Conservation (phyloP, 208 protist genomes). For the Wallacemonas rigidus region DNA sequence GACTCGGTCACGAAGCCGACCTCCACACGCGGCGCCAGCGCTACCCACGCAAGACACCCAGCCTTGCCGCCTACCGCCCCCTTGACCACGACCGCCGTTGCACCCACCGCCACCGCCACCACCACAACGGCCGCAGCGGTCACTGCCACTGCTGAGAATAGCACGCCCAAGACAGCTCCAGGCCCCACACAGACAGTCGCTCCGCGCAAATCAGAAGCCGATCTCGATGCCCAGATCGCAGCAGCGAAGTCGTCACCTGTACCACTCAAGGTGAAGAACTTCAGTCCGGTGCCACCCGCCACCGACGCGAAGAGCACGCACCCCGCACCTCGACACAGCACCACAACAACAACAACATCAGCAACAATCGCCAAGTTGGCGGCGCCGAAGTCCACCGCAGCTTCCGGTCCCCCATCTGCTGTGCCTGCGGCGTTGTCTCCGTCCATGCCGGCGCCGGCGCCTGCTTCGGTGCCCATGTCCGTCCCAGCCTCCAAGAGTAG, state of each 20-base stretch:
- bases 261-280: neutral
- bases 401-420: neutral
- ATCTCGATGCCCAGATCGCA: neutral
- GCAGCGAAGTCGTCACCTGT: neutral
- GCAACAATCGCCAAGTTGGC: neutral
- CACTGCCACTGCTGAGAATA: too few relatives aligned
- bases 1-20: too few relatives aligned
- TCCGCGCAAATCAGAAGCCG: neutral
- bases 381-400: too few relatives aligned
- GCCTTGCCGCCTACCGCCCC: too few relatives aligned
- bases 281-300: neutral
- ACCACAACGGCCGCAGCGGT: too few relatives aligned
- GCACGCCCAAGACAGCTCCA: too few relatives aligned
- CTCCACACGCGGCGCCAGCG: too few relatives aligned
- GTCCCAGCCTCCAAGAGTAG: neutral
- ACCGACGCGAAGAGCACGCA: slow-evolving; percentile 8
- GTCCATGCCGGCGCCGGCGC: neutral
- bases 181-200: neutral
- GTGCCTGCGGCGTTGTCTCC: neutral
- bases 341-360: neutral
- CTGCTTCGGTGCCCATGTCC: neutral
- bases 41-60: too few relatives aligned
- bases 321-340: slow-evolving; percentile 1
- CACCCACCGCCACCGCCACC: too few relatives aligned
- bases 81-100: too few relatives aligned